A percentile compares a stretch with the other conserved stretches of the same genome.
Conservation (phyloP, 108 stramenopile genomes). For the Aurantiochytrium sp. region DNA sequence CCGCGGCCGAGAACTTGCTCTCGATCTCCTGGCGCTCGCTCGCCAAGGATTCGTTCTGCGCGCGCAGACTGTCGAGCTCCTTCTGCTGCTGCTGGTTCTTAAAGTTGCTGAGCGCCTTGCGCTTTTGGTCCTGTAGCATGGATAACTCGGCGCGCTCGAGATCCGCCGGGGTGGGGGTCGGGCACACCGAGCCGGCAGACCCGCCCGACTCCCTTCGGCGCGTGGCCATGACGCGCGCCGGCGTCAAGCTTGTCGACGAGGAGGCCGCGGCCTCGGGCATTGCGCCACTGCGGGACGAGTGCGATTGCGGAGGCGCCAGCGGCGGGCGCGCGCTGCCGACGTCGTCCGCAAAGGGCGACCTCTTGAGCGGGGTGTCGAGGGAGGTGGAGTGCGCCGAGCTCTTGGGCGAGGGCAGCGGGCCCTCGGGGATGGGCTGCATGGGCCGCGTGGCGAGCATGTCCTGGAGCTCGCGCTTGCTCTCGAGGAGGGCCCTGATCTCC, state of each 20-base stretch:
- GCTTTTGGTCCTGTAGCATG: not conserved
- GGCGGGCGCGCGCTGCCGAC: not conserved
- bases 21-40: not conserved
- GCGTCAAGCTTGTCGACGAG: not conserved
- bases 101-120: not conserved
- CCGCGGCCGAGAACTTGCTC: not conserved
- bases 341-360: not conserved
- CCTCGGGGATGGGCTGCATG: not conserved
- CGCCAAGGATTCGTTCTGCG: not conserved
- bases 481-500: not conserved
- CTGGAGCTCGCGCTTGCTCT: constrained; percentile 14
- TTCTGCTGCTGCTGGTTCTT: not conserved
- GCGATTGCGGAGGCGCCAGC: not conserved
- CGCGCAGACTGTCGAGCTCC: not conserved
- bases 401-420: not conserved
- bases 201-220: not conserved
- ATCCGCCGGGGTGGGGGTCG: not conserved
- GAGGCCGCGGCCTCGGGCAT: too few relatives aligned
- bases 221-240: not conserved
- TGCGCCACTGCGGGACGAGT: too few relatives aligned
- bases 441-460: not conserved
- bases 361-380: not conserved
- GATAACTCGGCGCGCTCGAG: not conserved
- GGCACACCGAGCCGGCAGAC: not conserved
- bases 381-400: not conserved